Evolutionary conservation across 768 basidiomycete species (phyloP).

Genomic region (Mycena rosella): DNA sequence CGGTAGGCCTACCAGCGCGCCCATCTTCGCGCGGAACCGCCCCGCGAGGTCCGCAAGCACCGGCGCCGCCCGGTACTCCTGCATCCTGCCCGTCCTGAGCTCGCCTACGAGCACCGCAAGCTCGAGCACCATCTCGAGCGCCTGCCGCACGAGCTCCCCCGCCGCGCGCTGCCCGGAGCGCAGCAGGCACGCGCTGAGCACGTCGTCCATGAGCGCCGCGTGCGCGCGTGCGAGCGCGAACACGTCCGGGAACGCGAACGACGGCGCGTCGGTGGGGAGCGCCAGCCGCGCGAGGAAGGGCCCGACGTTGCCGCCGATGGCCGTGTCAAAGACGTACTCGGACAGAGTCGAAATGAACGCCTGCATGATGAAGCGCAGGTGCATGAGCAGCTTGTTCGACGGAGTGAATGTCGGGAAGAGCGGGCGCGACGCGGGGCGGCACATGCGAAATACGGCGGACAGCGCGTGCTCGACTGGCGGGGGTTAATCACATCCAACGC

Average conservation of each 20-base stretch:
- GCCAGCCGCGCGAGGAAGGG: constrained; percentile 66
- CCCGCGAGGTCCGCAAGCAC: constrained; percentile 65
- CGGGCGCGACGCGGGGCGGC: constrained; percentile 54
- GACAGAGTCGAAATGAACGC: constrained; percentile 77
- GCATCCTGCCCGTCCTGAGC: constrained; percentile 61
- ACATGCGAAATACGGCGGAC: constrained; percentile 75
- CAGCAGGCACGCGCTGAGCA: constrained; percentile 81
- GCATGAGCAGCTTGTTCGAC: constrained; percentile 67
- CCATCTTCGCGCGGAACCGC: constrained; percentile 68
- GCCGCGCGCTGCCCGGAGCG: constrained; percentile 75
- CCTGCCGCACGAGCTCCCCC: constrained; percentile 73
- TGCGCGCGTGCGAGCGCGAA: constrained; percentile 79
- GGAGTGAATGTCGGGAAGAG: constrained; percentile 71
- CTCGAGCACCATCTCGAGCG: constrained; percentile 75
- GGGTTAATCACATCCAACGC: not conserved
- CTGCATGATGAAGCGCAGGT: constrained; percentile 81
- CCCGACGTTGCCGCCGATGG: constrained; percentile 82
- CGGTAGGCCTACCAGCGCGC: constrained; percentile 68
- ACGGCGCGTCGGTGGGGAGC: constrained; percentile 24
- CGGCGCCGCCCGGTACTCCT: constrained; percentile 76
- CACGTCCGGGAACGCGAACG: constrained; percentile 69
- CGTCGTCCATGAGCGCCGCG: constrained; percentile 76
- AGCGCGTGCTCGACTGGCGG: constrained; percentile 75
- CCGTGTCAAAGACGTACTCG: constrained; percentile 84
- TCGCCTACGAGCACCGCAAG: constrained; percentile 76